phyloP scores from a whole-genome alignment of 176 grass and related monocot genomes.

The Bothriochloa decipiens region DNA sequence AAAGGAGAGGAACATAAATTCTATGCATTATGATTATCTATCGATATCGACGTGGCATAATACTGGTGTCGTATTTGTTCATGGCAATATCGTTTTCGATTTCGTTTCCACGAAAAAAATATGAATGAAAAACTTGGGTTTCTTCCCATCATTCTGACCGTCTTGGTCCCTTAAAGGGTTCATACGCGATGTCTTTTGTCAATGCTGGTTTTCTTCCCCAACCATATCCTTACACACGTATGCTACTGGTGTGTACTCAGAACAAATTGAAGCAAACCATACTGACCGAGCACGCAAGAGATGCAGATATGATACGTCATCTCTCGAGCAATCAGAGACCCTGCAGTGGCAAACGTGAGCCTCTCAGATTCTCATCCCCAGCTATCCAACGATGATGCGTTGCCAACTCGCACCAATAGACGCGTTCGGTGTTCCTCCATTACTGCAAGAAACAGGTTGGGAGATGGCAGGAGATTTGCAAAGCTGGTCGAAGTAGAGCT shows the following conservation, averaged over 20 bases:
- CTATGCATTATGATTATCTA: too few relatives aligned
- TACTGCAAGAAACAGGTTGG: background rate
- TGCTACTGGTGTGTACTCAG: background rate
- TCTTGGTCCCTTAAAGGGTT: too few relatives aligned
- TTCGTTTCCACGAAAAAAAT: background rate
- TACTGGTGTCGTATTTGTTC: background rate
- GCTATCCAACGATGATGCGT: background rate
- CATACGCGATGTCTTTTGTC: background rate
- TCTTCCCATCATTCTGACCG: background rate
- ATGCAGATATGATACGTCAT: background rate
- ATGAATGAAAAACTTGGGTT: background rate
- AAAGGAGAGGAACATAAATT: too few relatives aligned
- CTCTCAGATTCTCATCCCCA: background rate
- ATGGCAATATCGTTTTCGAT: background rate
- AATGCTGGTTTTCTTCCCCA: background rate
- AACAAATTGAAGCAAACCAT: background rate
- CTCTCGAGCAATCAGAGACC: background rate
- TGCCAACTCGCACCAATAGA: background rate
- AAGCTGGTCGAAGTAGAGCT: background rate
- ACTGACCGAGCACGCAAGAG: conserved; percentile 15
- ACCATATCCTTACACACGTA: background rate
- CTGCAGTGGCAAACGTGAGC: background rate
- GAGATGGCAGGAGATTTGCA: background rate
- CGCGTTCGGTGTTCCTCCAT: background rate
- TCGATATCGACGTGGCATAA: too few relatives aligned